Evolutionary conservation across 2,329 filamentous ascomycete species (phyloP).

Genomic region (Tolypocladium sp.): DNA sequence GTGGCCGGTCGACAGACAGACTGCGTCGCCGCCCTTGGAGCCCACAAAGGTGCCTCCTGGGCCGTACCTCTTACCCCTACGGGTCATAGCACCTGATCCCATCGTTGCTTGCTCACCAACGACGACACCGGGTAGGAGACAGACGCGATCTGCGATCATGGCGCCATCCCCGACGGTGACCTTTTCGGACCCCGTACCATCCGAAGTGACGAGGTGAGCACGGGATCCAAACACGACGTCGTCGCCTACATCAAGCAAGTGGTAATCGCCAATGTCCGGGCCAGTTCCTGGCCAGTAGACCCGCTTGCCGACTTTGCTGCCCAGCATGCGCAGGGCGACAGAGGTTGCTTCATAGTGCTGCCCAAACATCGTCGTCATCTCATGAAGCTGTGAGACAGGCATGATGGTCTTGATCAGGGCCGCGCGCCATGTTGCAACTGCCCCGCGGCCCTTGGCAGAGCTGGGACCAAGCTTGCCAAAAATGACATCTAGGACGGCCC

Average conservation of each 20-base stretch:
- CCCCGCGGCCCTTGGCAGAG: constrained; percentile 17
- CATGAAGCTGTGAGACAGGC: constrained; percentile 32
- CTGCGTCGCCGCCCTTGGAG: constrained; percentile 39
- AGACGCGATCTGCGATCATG: constrained; percentile 49
- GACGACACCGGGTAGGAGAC: constrained; percentile 39
- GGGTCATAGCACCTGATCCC: constrained; percentile 43
- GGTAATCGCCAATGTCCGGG: constrained; percentile 42
- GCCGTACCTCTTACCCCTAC: constrained; percentile 32
- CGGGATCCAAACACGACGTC: constrained; percentile 52
- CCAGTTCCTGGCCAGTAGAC: constrained; percentile 51
- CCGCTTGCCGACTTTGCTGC: constrained; percentile 40
- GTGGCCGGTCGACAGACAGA: constrained; percentile 26
- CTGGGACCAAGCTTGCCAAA: constrained; percentile 28
- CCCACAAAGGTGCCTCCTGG: constrained; percentile 41
- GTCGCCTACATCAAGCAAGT: constrained; percentile 44
- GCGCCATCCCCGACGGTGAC: constrained; percentile 37
- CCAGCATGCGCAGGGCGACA: constrained; percentile 37
- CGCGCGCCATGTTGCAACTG: constrained; percentile 33
- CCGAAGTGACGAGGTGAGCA: constrained; percentile 42
- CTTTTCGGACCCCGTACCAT: constrained; percentile 36
- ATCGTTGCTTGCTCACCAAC: constrained; percentile 40
- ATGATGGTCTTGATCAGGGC: constrained; percentile 33
- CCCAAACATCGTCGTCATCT: constrained; percentile 41
- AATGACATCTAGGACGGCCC: constrained; percentile 26
- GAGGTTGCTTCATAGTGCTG: constrained; percentile 47